Evolutionary conservation across 169 alveolate genomes (phyloP).

Genomic region (Theileria equi): DNA sequence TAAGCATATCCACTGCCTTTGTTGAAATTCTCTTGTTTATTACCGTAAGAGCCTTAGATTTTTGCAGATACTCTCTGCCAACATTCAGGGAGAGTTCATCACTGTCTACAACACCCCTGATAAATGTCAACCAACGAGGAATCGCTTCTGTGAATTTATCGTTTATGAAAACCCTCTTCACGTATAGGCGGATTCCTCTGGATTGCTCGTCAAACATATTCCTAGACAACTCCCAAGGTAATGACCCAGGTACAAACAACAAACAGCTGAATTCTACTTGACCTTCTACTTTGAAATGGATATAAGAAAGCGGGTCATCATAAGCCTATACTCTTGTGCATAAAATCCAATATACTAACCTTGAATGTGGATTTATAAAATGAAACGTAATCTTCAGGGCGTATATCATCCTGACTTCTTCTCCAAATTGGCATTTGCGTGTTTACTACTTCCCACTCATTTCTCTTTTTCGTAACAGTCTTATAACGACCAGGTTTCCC

Average conservation of each 20-base stretch:
- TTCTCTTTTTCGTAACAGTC: constrained; percentile 77
- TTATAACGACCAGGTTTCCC: constrained; percentile 74
- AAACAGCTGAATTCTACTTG: constrained; percentile 97
- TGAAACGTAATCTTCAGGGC: constrained; percentile 90
- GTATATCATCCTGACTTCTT: constrained; percentile 86
- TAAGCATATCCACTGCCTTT: constrained; percentile 90
- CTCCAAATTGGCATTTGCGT: constrained; percentile 95
- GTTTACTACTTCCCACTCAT: constrained; percentile 89
- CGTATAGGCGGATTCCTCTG: constrained; percentile 93
- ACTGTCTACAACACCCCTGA: constrained; percentile 97
- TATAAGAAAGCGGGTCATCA: constrained; percentile 95
- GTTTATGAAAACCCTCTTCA: constrained; percentile 95
- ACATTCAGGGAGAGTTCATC: constrained; percentile 97
- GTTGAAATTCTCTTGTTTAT: constrained; percentile 91
- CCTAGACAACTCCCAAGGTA: constrained; percentile 82
- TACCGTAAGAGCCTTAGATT: constrained; percentile 89
- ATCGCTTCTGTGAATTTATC: constrained; percentile 94
- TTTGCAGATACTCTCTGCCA: constrained; percentile 94
- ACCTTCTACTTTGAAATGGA: constrained; percentile 98
- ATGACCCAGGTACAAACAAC: constrained; percentile 89
- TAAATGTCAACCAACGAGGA: constrained; percentile 93
- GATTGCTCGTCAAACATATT: constrained; percentile 92
- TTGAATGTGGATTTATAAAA: constrained; percentile 92
- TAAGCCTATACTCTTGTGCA: constrained; percentile 74
- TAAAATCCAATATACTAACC: background rate